A percentile compares a stretch with the other conserved stretches of the same genome.
Conservation (phyloP, 495 filamentous ascomycete genomes). For the Aspergillus avenaceus region DNA sequence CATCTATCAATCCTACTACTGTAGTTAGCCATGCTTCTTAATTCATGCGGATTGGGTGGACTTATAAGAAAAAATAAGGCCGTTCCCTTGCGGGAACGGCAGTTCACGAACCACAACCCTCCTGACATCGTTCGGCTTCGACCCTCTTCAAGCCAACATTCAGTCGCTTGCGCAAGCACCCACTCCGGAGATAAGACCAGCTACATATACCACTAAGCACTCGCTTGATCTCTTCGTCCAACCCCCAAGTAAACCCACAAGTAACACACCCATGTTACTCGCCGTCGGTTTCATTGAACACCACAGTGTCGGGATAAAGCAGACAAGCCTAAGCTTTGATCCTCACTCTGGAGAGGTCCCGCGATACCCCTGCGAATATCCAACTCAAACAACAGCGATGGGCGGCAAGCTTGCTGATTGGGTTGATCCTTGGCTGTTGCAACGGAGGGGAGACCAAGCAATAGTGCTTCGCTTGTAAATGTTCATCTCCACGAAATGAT, state of each 20-base stretch:
- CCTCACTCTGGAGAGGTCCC: constrained; percentile 94
- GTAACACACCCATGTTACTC: constrained; percentile 2
- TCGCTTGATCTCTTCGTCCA: constrained; percentile 31
- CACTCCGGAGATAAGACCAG: constrained; percentile 9
- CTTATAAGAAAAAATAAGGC: constrained; percentile 65
- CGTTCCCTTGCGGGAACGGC: constrained; percentile 46
- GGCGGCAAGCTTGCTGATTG: background rate
- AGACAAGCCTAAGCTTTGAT: constrained; percentile 97
- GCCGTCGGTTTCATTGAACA: constrained; percentile 6
- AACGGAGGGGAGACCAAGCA: constrained; percentile 10
- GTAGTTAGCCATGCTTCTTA: constrained; percentile 28
- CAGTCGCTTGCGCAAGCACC: constrained; percentile 17
- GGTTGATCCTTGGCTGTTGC: background rate
- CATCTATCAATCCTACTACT: background rate
- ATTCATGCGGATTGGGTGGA: constrained; percentile 25
- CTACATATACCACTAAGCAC: constrained; percentile 3
- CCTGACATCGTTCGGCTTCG: constrained; percentile 17
- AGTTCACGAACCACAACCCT: constrained; percentile 19
- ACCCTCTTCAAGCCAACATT: constrained; percentile 39
- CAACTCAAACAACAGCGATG: background rate
- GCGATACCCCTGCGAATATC: constrained; percentile 8
- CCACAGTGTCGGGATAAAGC: constrained; percentile 21
- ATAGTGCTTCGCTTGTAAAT: background rate
- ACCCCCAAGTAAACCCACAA: constrained; percentile 12
- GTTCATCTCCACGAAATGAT: background rate